phyloP scores from a whole-genome alignment of 306 rosid genomes.

The Mimosa bimucronata region DNA sequence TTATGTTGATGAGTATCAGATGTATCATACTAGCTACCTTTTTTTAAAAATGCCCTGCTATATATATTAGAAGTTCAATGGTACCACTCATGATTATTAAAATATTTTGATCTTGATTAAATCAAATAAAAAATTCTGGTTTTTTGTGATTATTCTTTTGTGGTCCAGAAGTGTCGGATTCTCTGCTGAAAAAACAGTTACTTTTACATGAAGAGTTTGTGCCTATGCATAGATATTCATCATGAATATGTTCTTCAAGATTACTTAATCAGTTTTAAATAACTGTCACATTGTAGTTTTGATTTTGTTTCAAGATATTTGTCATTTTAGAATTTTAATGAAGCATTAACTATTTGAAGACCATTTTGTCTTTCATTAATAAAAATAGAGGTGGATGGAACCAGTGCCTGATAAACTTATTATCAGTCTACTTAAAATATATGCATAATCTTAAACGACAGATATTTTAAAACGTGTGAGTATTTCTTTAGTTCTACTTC shows the following conservation, averaged over 20 bases:
- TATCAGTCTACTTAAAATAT: neutral
- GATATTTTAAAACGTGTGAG: neutral
- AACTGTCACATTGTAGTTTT: neutral
- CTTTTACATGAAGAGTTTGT: constrained; percentile 8
- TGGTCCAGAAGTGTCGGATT: constrained; percentile 8
- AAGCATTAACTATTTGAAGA: neutral
- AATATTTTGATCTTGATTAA: neutral
- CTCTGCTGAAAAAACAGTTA: constrained; percentile 12
- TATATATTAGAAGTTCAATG: neutral
- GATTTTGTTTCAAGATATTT: neutral
- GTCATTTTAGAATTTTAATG: neutral
- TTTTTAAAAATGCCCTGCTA: neutral
- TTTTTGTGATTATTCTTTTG: constrained; percentile 15
- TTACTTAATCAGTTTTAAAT: neutral
- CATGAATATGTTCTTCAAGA: neutral
- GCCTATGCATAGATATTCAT: neutral
- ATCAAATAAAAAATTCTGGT: constrained; percentile 26
- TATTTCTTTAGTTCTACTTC: neutral
- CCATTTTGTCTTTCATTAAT: neutral
- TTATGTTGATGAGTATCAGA: constrained; percentile 33
- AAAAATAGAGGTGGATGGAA: neutral
- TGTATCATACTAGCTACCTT: constrained; percentile 14
- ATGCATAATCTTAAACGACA: neutral
- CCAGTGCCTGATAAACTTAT: neutral
- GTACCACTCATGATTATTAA: neutral